These are phyloP conservation scores for Galerina marginata DNA, from an alignment of 768 basidiomycete species.

Conservation along the genomic window DNA sequence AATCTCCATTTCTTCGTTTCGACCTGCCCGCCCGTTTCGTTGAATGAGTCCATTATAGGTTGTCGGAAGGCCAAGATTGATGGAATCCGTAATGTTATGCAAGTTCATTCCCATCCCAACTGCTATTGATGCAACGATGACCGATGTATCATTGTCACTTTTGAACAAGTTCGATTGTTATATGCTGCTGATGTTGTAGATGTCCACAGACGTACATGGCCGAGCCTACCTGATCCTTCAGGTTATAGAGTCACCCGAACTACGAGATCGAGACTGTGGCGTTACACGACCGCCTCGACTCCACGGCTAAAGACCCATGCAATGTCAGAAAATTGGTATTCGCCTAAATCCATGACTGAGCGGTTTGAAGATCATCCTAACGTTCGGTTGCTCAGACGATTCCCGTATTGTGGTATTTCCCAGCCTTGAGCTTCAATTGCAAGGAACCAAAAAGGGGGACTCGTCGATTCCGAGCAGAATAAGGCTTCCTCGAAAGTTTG, in stretches of 20 bases:
- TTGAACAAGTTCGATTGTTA: neutral
- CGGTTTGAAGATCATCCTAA: too few species aligned
- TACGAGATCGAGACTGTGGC: too few species aligned
- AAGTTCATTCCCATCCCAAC: conserved; percentile 8
- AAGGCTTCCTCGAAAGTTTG: conserved; percentile 19
- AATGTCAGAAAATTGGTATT: too few species aligned
- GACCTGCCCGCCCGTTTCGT: neutral
- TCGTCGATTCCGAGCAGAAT: conserved; percentile 26
- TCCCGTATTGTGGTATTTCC: conserved; percentile 9
- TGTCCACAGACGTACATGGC: neutral
- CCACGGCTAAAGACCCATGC: conserved; percentile 22
- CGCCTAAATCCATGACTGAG: too few species aligned
- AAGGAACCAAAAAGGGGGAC: conserved; percentile 24
- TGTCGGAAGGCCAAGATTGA: conserved; percentile 1
- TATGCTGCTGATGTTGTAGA: neutral
- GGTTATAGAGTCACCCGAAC: too few species aligned
- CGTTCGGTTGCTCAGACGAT: conserved; percentile 14
- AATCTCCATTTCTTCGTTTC: neutral
- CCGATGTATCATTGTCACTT: neutral
- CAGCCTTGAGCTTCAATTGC: conserved; percentile 11
- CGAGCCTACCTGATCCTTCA: too few species aligned
- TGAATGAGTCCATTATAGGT: neutral
- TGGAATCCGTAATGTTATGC: neutral
- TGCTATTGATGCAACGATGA: conserved; percentile 1
- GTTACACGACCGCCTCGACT: neutral